Conservation (phyloP, 2,329 filamentous ascomycete genomes). For the Cytospora chrysosperma region DNA sequence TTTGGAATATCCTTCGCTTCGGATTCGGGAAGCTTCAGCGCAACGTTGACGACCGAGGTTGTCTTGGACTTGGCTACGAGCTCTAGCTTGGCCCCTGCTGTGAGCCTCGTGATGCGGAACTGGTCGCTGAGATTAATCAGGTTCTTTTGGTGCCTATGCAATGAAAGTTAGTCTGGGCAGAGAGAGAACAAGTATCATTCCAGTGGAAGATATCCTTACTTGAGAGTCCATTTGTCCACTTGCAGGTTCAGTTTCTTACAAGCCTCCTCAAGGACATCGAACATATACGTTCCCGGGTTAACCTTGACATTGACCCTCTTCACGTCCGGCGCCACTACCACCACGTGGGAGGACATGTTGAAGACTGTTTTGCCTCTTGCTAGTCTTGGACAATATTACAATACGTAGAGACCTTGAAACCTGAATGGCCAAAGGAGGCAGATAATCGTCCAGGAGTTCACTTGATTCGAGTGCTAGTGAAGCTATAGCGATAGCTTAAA, state of each 20-base stretch:
- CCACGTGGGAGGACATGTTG: constrained; percentile 81
- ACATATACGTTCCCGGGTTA: constrained; percentile 74
- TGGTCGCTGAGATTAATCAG: constrained; percentile 80
- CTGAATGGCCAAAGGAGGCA: background rate
- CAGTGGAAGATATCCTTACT: constrained; percentile 51
- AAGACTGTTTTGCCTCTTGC: background rate
- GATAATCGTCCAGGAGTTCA: background rate
- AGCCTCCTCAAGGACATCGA: constrained; percentile 83
- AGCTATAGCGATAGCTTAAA: background rate
- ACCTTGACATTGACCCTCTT: constrained; percentile 81
- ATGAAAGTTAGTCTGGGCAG: background rate
- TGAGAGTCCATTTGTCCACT: constrained; percentile 74
- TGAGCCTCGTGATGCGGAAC: constrained; percentile 78
- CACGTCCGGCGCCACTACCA: constrained; percentile 79
- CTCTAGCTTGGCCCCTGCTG: constrained; percentile 85
- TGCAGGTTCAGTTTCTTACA: constrained; percentile 77
- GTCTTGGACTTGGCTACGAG: constrained; percentile 85
- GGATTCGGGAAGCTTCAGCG: constrained; percentile 76
- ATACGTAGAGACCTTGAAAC: background rate
- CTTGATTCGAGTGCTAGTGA: background rate
- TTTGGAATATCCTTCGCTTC: constrained; percentile 63
- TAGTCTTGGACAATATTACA: background rate
- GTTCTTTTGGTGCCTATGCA: constrained; percentile 73
- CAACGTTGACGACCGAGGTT: constrained; percentile 81
- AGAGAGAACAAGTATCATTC: background rate